A percentile compares a stretch with the other conserved stretches of the same genome.
Evolutionary conservation across 2,329 filamentous ascomycete genomes (phyloP).

Genomic region (Neofusicoccum umdonicola): DNA sequence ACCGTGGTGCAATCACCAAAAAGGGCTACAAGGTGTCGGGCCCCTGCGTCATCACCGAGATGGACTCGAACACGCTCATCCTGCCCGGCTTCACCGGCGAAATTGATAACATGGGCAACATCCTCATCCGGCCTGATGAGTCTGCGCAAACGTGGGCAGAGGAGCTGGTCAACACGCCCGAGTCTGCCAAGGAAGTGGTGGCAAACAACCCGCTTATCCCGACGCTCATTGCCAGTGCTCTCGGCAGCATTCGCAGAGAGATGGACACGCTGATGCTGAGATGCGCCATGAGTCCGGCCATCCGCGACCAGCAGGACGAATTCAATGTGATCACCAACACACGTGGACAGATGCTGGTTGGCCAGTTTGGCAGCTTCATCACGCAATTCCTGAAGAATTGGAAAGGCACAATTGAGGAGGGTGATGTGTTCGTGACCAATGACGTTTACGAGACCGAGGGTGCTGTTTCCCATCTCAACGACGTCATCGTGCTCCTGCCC

Average conservation of each 20-base stretch:
- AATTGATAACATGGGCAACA: constrained; percentile 50
- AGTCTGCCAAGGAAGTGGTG: constrained; percentile 38
- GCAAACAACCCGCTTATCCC: constrained; percentile 43
- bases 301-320: constrained; percentile 53
- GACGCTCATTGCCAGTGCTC: constrained; percentile 45
- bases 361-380: constrained; percentile 53
- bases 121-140: constrained; percentile 45
- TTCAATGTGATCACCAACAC: constrained; percentile 54
- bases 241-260: constrained; percentile 48
- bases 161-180: constrained; percentile 33
- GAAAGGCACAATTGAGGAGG: constrained; percentile 49
- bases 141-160: constrained; percentile 21
- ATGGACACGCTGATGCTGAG: constrained; percentile 54
- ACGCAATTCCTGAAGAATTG: constrained; percentile 47
- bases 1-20: constrained; percentile 42
- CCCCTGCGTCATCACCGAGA: constrained; percentile 50
- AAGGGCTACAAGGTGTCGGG: constrained; percentile 43
- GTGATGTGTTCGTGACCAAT: constrained; percentile 53
- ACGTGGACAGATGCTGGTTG: constrained; percentile 51
- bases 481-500: constrained; percentile 50
- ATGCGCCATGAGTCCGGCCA: constrained; percentile 51
- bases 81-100: constrained; percentile 48
- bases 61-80: constrained; percentile 53
- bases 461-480: constrained; percentile 51
- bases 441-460: constrained; percentile 51